Percentiles rank a stretch among this genome's conserved stretches.
Evolutionary conservation across 2,329 filamentous ascomycete species (phyloP).

Genomic region (Diplodia corticola): DNA sequence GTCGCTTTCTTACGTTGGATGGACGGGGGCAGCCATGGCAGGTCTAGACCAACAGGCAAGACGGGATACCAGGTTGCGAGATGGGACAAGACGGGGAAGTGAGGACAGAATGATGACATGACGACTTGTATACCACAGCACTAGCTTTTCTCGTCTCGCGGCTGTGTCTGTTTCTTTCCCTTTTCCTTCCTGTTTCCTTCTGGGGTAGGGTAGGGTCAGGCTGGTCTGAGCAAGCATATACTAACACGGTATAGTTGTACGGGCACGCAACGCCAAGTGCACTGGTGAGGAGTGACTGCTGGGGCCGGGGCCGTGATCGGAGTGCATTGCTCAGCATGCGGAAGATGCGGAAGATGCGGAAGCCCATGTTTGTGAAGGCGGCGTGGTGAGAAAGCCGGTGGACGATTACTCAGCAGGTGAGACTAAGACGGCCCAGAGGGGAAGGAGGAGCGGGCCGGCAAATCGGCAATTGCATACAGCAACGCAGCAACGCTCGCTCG

Average conservation of each 20-base stretch:
- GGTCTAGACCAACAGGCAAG: neutral
- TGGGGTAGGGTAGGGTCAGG: neutral
- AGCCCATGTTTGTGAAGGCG: too few species aligned
- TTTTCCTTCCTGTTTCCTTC: neutral
- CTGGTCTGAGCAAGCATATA: neutral
- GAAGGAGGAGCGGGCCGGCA: constrained; percentile 1
- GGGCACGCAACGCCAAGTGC: neutral
- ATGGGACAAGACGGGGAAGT: too few species aligned
- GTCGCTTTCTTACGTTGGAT: constrained; percentile 4
- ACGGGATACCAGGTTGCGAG: neutral
- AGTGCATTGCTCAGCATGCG: neutral
- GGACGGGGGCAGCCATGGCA: neutral
- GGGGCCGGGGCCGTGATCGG: neutral
- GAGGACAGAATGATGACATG: neutral
- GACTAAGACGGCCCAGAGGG: neutral
- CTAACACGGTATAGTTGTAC: constrained; percentile 10
- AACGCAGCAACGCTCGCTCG: neutral
- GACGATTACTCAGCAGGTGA: neutral
- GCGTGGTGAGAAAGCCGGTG: neutral
- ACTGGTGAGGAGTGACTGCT: neutral
- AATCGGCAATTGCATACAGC: neutral
- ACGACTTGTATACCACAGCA: constrained; percentile 15
- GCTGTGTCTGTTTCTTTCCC: too few species aligned
- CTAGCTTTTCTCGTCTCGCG: neutral
- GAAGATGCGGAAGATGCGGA: neutral